Evolutionary conservation across 2,329 filamentous ascomycete genomes (phyloP).

Genomic region (Talaromyces sp.): DNA sequence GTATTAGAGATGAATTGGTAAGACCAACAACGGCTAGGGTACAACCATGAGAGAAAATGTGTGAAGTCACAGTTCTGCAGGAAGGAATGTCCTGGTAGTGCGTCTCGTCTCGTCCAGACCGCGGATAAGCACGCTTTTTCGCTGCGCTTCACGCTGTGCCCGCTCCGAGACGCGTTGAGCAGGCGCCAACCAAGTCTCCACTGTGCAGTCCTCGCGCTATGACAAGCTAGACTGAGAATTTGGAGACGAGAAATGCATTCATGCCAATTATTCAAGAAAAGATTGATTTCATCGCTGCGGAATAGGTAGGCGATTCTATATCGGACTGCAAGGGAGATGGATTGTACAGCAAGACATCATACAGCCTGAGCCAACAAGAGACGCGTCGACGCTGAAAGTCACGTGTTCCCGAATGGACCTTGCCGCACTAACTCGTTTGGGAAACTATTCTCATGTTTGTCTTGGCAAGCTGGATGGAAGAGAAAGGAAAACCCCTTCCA

Average conservation of each 20-base stretch:
- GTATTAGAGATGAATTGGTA: conserved; percentile 9
- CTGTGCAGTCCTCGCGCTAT: conserved; percentile 14
- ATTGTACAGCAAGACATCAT: neutral
- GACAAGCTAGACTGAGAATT: neutral
- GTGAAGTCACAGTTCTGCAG: conserved; percentile 4
- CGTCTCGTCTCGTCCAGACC: conserved; percentile 15
- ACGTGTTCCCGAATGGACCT: neutral
- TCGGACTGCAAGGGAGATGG: neutral
- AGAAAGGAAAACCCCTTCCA: neutral
- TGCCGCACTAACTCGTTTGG: neutral
- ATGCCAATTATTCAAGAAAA: neutral
- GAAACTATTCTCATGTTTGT: neutral
- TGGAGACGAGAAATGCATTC: neutral
- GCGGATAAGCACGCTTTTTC: conserved; percentile 11
- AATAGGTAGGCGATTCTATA: neutral
- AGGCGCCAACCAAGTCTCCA: conserved; percentile 14
- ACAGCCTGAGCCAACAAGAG: neutral
- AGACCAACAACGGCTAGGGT: neutral
- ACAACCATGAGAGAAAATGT: conserved; percentile 13
- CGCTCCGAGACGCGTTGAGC: conserved; percentile 17
- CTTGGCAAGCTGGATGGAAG: neutral
- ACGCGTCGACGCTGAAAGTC: neutral
- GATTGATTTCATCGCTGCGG: neutral
- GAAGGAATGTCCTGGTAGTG: conserved; percentile 15
- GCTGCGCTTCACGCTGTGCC: conserved; percentile 16